phyloP scores from a whole-genome alignment of 2,329 filamentous ascomycete genomes.

The Periconia sp. region DNA sequence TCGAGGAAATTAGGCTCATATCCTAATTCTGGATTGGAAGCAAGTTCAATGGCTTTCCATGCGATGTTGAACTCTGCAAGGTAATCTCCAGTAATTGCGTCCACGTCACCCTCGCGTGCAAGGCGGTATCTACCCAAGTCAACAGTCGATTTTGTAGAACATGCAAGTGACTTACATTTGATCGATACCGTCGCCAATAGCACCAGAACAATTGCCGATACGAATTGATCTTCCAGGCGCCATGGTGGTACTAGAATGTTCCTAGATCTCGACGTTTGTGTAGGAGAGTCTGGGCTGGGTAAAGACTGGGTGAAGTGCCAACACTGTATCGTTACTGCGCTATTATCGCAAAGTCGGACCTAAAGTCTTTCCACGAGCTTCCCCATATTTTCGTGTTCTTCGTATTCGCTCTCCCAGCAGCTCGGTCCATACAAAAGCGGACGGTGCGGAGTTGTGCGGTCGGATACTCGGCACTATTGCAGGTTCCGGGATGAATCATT shows the following conservation, averaged over 20 bases:
- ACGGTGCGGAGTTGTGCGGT: no score
- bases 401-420: no score
- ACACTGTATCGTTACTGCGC: no score
- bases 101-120: slow-evolving; percentile 73
- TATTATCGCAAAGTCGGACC: no score
- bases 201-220: slow-evolving; percentile 40
- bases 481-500: slow-evolving; percentile 5
- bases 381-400: no score
- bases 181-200: slow-evolving; percentile 39
- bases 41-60: slow-evolving; percentile 40
- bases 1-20: slow-evolving; percentile 39
- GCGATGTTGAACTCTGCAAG: slow-evolving; percentile 43
- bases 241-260: not conserved
- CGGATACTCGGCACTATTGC: no score
- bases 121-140: slow-evolving; percentile 40
- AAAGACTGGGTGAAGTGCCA: no score
- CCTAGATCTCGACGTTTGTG: no score
- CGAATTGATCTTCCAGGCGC: slow-evolving; percentile 28
- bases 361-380: no score
- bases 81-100: slow-evolving; percentile 66
- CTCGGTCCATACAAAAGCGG: no score
- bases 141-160: not conserved
- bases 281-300: no score
- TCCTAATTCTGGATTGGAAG: slow-evolving; percentile 30
- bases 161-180: slow-evolving; percentile 26